Conservation (phyloP, 371 early-diverging fungal genomes). For the Mortierella polycephala region DNA sequence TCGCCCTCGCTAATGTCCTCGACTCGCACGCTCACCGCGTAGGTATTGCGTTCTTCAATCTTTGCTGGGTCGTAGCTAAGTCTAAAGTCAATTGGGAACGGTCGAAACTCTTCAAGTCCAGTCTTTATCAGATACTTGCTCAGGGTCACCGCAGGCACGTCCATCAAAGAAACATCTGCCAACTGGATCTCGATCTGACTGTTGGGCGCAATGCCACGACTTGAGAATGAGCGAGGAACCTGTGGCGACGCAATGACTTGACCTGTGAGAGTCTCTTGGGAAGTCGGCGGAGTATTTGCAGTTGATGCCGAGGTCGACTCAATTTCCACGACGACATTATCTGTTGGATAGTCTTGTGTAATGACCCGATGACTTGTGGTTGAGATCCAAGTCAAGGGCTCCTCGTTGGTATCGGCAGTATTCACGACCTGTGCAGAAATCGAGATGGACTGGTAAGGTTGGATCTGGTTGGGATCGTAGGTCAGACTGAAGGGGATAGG, state of each 20-base stretch:
- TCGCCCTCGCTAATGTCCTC: conserved; percentile 4
- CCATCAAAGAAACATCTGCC: conserved; percentile 28
- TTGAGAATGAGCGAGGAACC: neutral
- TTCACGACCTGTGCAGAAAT: conserved; percentile 16
- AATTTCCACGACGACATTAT: conserved; percentile 13
- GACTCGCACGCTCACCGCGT: conserved; percentile 20
- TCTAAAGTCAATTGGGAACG: conserved; percentile 21
- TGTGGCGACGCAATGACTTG: conserved; percentile 2
- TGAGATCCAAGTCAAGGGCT: conserved; percentile 22
- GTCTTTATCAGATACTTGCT: conserved; percentile 10
- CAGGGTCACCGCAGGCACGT: conserved; percentile 20
- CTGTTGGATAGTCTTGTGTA: conserved; percentile 9
- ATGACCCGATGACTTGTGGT: conserved; percentile 18
- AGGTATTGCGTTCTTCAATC: conserved; percentile 14
- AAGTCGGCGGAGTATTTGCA: no score
- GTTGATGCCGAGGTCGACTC: neutral
- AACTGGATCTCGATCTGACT: conserved; percentile 20
- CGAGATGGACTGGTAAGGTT: conserved; percentile 6
- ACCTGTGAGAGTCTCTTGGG: conserved; percentile 10
- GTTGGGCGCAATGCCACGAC: conserved; percentile 13
- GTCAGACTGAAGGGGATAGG: conserved; percentile 25
- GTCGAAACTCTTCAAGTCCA: neutral
- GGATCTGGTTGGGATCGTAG: conserved; percentile 11
- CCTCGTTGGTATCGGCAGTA: neutral
- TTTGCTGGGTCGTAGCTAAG: conserved; percentile 15